Base-by-base conservation (phyloP, 2,329 filamentous ascomycete species). In the Falciphora oryzae region DNA sequence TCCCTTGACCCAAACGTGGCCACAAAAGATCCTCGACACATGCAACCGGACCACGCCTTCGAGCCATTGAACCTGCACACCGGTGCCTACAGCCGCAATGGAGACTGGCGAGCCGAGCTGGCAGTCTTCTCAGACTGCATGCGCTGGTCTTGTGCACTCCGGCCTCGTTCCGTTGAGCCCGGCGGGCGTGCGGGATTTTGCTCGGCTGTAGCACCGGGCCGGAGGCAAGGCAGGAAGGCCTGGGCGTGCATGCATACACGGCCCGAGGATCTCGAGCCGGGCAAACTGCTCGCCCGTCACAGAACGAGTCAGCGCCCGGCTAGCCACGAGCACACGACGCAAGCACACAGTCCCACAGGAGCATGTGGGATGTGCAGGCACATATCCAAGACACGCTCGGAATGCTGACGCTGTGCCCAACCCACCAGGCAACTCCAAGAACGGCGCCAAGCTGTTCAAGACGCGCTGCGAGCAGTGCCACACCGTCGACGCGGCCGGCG, bases 361-460 rank as follows among this genome's bases (percentile, higher is more conserved):
- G 14, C 13, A 18, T 44, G 18, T 11, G 44, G 44, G 22, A 53
- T 25, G 22, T 8, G n/a, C 22, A n/a, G 6, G 8, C 10, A 53
- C 22, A 53, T 18, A 25, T 4, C 18, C 18, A 44, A 4, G 44
- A 25, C 6, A 53, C 2, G n/a, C 44, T 53, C 44, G 44, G 44
- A n/a, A 25, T 11, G 44, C 44, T 53, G 22, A 53, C 44, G 2
- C 14, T n/a, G 22, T 53, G 4, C 18, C 44, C 44, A 35, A 10
- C 44, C 25, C 18, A 44, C 63, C 75, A 97, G 93, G 93, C 85
- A 93, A 97, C 81, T 76, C 84, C 76, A 93, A 93, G 85, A 97
- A 97, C 90, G 94, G 94, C 87, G 94, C 93, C 81, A 91, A 89
- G 85, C 92, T 98, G 78, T 98, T 98, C 92, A 97, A 97, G 89